Percentiles rank a stretch among this genome's conserved stretches.
These are phyloP conservation scores for Dothistroma pini DNA, from an alignment of 2,329 filamentous ascomycete genomes.

Conservation along the genomic window DNA sequence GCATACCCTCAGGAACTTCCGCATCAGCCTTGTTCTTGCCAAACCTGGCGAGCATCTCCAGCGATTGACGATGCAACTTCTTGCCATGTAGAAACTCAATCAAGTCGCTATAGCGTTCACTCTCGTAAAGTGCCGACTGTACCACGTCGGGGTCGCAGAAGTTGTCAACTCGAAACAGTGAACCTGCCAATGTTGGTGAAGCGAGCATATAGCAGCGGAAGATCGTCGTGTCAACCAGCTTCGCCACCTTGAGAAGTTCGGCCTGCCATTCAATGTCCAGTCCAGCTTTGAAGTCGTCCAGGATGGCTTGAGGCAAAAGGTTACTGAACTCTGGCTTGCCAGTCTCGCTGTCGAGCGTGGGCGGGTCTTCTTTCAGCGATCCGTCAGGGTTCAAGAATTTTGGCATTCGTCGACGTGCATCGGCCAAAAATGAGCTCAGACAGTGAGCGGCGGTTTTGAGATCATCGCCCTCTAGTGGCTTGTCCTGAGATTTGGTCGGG, in stretches of 20 bases:
- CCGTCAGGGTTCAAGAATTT: conserved; percentile 59
- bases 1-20: conserved; percentile 54
- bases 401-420: conserved; percentile 67
- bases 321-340: conserved; percentile 45
- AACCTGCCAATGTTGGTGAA: conserved; percentile 75
- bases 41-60: conserved; percentile 78
- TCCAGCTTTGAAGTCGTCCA: conserved; percentile 22
- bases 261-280: conserved; percentile 59
- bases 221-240: conserved; percentile 85
- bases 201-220: conserved; percentile 96
- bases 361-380: conserved; percentile 55
- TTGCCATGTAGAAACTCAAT: conserved; percentile 99
- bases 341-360: conserved; percentile 37
- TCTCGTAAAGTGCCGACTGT: conserved; percentile 85
- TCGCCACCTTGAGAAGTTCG: conserved; percentile 71
- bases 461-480: conserved; percentile 71
- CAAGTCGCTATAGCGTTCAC: conserved; percentile 82
- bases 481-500: conserved; percentile 43
- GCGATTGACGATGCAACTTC: conserved; percentile 80
- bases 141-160: conserved; percentile 96
- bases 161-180: conserved; percentile 91
- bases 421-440: conserved; percentile 81
- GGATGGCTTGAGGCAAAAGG: conserved; percentile 32
- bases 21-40: conserved; percentile 55
- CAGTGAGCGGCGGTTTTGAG: conserved; percentile 76